Conservation (phyloP, 331 rosid species). For the Acacia pycnantha region DNA sequence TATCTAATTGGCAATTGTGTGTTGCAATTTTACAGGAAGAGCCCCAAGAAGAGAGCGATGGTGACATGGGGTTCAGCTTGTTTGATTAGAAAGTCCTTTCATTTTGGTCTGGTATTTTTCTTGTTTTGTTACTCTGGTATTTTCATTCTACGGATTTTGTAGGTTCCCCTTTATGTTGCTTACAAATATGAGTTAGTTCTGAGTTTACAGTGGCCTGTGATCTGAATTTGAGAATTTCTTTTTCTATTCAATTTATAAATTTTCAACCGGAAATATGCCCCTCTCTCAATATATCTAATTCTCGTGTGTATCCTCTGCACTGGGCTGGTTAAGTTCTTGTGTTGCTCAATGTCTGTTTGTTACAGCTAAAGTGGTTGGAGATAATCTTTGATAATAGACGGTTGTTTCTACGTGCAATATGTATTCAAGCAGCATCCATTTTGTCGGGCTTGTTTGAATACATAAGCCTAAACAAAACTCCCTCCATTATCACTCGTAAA, state of each 20-base stretch:
- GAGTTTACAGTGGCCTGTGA: constrained; percentile 20
- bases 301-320: background rate
- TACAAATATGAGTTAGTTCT: background rate
- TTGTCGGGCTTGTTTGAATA: background rate
- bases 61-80: constrained; percentile 73
- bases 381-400: background rate
- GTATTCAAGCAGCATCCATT: background rate
- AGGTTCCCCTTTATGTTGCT: constrained; percentile 9
- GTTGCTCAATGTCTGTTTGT: background rate
- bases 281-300: too few relatives aligned
- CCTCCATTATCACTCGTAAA: too few relatives aligned
- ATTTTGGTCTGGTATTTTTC: constrained; percentile 12
- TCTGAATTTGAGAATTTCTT: background rate
- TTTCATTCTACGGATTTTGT: constrained; percentile 11
- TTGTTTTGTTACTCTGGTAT: background rate
- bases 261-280: background rate
- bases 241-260: constrained; percentile 10
- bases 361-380: background rate
- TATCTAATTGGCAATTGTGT: background rate
- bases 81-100: constrained; percentile 52
- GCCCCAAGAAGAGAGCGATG: constrained; percentile 75
- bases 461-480: too few relatives aligned
- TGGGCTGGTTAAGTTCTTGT: background rate
- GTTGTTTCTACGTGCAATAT: background rate
- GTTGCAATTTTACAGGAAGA: constrained; percentile 53